These are phyloP conservation scores for Nicotiana tabacum DNA, from an alignment of 257 asterid genomes.

Conservation along the genomic window DNA sequence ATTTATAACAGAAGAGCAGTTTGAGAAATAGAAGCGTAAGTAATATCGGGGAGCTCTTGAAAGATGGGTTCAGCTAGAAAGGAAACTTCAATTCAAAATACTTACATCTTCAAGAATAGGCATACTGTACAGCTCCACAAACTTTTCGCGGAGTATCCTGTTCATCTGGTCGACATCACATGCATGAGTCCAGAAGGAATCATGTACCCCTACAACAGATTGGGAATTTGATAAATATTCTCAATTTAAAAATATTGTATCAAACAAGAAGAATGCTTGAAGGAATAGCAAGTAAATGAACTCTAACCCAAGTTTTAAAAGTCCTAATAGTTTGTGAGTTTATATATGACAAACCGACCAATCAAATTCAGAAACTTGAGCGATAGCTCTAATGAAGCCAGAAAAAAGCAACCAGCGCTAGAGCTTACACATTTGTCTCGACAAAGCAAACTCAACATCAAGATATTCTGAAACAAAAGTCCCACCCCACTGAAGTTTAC, in stretches of 20 bases:
- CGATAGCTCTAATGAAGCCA: too few relatives aligned
- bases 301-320: neutral
- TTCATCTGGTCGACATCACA: constrained; percentile 91
- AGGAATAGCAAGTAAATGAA: neutral
- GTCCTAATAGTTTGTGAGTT: neutral
- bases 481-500: neutral
- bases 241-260: neutral
- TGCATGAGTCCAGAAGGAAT: constrained; percentile 97
- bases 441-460: neutral
- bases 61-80: neutral
- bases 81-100: constrained; percentile 8
- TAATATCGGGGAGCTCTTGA: neutral
- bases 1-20: neutral
- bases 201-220: constrained; percentile 73
- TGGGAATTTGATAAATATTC: neutral
- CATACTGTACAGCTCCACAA: constrained; percentile 75
- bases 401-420: neutral
- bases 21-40: neutral
- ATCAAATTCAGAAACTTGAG: neutral
- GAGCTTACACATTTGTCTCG: neutral
- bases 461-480: neutral
- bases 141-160: constrained; percentile 67
- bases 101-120: constrained; percentile 93
- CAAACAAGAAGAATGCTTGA: neutral
- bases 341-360: neutral